Conservation (phyloP, 2,329 filamentous ascomycete genomes). For the Aspergillus ochraceus region DNA sequence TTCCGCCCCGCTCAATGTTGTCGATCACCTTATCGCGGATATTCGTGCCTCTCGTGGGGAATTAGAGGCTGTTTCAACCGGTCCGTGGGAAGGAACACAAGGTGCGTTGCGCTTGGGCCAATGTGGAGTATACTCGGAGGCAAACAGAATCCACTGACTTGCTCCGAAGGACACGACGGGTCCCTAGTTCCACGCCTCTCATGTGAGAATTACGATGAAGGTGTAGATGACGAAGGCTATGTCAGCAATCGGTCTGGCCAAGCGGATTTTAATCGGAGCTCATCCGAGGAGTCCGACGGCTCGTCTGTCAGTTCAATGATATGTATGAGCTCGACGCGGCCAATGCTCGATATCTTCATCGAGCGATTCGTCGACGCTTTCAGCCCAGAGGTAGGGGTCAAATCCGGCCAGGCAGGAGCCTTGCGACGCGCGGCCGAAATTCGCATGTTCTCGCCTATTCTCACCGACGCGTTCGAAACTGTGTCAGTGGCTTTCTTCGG, state of each 20-base stretch:
- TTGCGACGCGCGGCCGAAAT: constrained; percentile 38
- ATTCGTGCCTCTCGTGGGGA: constrained; percentile 26
- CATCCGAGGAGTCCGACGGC: constrained; percentile 25
- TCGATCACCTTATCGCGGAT: constrained; percentile 32
- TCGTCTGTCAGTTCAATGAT: constrained; percentile 24
- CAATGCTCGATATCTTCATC: constrained; percentile 37
- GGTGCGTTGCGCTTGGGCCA: constrained; percentile 17
- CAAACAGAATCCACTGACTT: not conserved
- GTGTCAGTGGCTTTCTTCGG: constrained; percentile 42
- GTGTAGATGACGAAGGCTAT: constrained; percentile 13
- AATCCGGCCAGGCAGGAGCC: constrained; percentile 36
- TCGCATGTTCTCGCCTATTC: constrained; percentile 41
- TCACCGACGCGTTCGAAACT: constrained; percentile 38
- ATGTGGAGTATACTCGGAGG: not conserved
- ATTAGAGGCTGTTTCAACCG: constrained; percentile 18
- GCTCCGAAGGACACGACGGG: not conserved
- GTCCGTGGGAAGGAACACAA: constrained; percentile 26
- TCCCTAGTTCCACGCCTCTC: not conserved
- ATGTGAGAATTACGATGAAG: constrained; percentile 11
- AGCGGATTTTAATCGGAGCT: constrained; percentile 8
- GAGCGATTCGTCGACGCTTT: constrained; percentile 43
- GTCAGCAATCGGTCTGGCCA: not conserved
- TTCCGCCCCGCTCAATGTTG: constrained; percentile 30
- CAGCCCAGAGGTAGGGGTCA: constrained; percentile 37
- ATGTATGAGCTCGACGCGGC: constrained; percentile 22